A percentile compares a stretch with the other conserved stretches of the same genome.
These are phyloP conservation scores for Noccaea bulbosa DNA, from an alignment of 345 rosid species.

Conservation along the genomic window DNA sequence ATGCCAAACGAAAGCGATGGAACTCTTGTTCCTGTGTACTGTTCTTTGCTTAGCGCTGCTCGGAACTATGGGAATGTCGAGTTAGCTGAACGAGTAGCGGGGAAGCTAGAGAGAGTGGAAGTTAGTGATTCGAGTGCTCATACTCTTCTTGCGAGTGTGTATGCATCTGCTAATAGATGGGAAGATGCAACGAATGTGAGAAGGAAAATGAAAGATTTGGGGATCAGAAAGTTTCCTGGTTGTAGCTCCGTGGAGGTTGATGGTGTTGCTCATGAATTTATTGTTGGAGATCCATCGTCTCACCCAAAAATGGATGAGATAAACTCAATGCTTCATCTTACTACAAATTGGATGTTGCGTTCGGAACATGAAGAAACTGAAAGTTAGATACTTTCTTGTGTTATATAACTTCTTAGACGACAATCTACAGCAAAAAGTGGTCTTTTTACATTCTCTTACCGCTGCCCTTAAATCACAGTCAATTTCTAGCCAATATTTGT, in stretches of 20 bases:
- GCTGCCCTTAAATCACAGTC: not conserved
- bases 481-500: no score
- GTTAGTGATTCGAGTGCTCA: slow-evolving; percentile 59
- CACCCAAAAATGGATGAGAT: slow-evolving; percentile 50
- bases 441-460: slow-evolving; percentile 12
- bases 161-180: slow-evolving; percentile 75
- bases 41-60: slow-evolving; percentile 78
- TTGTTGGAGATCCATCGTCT: slow-evolving; percentile 52
- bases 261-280: slow-evolving; percentile 55
- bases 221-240: slow-evolving; percentile 75
- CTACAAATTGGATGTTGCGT: slow-evolving; percentile 37
- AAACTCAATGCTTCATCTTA: slow-evolving; percentile 43
- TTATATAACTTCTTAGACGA: not conserved
- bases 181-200: slow-evolving; percentile 71
- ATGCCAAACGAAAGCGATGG: slow-evolving; percentile 45
- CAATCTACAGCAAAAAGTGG: not conserved
- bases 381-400: slow-evolving; percentile 17
- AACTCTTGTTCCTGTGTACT: slow-evolving; percentile 56
- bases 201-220: slow-evolving; percentile 71
- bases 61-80: slow-evolving; percentile 59
- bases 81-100: slow-evolving; percentile 65
- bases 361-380: slow-evolving; percentile 37
- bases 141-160: slow-evolving; percentile 69
- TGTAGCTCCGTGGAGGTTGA: slow-evolving; percentile 70
- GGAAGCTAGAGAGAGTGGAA: slow-evolving; percentile 52